These are phyloP conservation scores for Aspergillus transmontanensis DNA, from an alignment of 2,329 filamentous ascomycete species.

Conservation along the genomic window DNA sequence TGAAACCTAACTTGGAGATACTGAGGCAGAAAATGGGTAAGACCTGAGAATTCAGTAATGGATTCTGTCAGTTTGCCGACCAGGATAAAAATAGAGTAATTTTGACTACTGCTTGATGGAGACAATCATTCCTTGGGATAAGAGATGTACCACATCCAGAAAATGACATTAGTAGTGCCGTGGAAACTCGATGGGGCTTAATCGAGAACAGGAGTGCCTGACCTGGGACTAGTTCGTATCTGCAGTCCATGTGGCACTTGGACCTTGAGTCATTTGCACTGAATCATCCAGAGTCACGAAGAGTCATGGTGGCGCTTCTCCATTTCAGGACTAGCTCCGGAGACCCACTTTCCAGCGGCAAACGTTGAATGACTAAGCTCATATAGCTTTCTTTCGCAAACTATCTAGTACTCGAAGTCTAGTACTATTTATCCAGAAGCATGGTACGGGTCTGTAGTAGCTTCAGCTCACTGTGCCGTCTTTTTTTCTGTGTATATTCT, in stretches of 20 bases:
- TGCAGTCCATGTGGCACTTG: not conserved
- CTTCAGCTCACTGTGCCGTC: too few species aligned
- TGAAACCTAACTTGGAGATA: not conserved
- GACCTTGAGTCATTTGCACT: not conserved
- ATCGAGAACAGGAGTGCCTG: not conserved
- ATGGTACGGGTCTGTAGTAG: not conserved
- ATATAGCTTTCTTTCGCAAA: not conserved
- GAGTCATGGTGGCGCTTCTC: not conserved
- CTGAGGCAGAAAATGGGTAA: not conserved
- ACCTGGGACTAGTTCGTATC: not conserved
- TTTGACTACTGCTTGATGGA: not conserved
- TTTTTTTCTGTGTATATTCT: not conserved
- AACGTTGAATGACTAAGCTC: not conserved
- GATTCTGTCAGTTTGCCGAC: not conserved
- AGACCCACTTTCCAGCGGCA: not conserved
- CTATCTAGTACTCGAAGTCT: not conserved
- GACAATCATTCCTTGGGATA: not conserved
- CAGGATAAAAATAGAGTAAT: not conserved
- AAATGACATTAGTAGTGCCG: not conserved
- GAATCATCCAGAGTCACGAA: conserved; percentile 1
- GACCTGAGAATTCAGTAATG: too few species aligned
- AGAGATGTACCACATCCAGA: not conserved
- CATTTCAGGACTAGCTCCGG: not conserved
- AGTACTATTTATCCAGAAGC: not conserved
- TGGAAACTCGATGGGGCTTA: not conserved